Evolutionary conservation across 148 eudicot genomes (phyloP), one percentile per base, ranked within the genome.

Genomic region (Vaccinium macrocarpon): DNA sequence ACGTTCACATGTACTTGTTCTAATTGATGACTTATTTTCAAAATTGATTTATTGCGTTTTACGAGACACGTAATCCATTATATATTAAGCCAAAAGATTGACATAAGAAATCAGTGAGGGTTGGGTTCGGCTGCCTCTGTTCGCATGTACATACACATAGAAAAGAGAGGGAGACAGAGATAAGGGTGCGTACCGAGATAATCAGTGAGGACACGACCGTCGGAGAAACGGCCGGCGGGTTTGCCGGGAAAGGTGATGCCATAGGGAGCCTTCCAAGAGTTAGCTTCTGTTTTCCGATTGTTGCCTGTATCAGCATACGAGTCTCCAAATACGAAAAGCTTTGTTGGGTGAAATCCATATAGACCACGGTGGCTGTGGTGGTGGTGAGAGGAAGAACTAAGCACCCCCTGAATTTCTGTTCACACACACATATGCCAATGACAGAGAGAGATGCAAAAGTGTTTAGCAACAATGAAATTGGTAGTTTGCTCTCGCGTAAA

Each of bases 261-360:
- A 53, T 94, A 94, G 0, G 98, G 98, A 5, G 72, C 76, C 42
- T 89, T 91, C 98, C 98, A 94, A 1, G 96, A 85, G 49, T 12
- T 46, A 0, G 90, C 84, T 0, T 21, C 7, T 0, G 92, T 9
- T 74, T 86, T 87, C 18, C 86, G 84, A 78, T 64, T 83, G 82
- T 96, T 95, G 1, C 98, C 98, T 0, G 97, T 93, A 55, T 95
- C 98, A 0, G 93, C 98, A 56, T 96, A 96, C 0, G 99, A 96
- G 84, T 96, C 99, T 23, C 99, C 99, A 42, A 96, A 96, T 11
- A 93, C 98, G 76, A 96, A 96, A 46, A 96, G 83, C 88, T 89
- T 94, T 18, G 86, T 81, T 11, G 84, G 81, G 15, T 48, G 82
- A 71, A 80, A 81, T 53, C 84, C 82, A 16, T 82, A 73, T 0